Evolutionary conservation across 2,329 filamentous ascomycete genomes (phyloP).

Genomic region (Penicillium decumbens): DNA sequence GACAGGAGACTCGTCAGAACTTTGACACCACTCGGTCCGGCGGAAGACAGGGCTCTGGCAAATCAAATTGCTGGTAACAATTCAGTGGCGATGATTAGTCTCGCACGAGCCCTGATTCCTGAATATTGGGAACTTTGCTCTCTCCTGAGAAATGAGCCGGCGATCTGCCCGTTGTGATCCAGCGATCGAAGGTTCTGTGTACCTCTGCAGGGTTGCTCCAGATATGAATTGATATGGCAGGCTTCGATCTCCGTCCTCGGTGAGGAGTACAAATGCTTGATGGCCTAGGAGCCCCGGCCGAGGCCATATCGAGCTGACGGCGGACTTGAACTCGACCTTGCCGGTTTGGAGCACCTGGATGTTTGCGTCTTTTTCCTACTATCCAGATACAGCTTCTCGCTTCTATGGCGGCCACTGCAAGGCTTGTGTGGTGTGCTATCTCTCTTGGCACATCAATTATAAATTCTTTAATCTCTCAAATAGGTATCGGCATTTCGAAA

Average conservation of each 20-base stretch:
- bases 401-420: neutral
- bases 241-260: neutral
- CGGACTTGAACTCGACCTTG: neutral
- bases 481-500: neutral
- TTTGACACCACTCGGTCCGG: neutral
- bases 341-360: conserved; percentile 2
- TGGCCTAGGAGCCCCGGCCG: conserved; percentile 1
- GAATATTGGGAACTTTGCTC: neutral
- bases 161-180: too few relatives aligned
- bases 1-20: neutral
- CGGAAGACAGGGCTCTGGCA: conserved; percentile 1
- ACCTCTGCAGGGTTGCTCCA: neutral
- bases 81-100: conserved; percentile 9
- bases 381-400: conserved; percentile 1
- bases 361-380: neutral
- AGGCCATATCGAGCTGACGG: neutral
- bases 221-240: conserved; percentile 1
- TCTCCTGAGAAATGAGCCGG: neutral
- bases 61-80: conserved; percentile 1
- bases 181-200: neutral
- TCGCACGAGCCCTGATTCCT: conserved; percentile 3
- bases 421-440: neutral
- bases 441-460: neutral
- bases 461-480: neutral
- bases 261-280: neutral